phyloP scores from a whole-genome alignment of 768 basidiomycete species.

The Lactifluus hygrophoroides region DNA sequence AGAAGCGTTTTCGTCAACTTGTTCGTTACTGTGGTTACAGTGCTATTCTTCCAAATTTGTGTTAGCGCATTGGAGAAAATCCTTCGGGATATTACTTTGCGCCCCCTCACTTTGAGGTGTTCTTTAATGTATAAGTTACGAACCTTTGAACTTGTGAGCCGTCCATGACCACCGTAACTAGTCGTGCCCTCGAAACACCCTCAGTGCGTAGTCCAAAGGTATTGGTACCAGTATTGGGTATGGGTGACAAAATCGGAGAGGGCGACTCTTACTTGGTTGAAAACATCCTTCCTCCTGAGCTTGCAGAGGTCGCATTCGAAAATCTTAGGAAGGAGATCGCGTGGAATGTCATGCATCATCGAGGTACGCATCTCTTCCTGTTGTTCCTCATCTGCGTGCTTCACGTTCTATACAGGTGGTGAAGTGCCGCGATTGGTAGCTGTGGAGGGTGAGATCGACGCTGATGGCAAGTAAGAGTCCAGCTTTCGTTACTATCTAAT shows the following conservation, averaged over 20 bases:
- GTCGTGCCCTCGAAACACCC: background rate
- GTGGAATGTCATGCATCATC: constrained; percentile 69
- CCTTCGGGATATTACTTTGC: too few relatives aligned
- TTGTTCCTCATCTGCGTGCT: background rate
- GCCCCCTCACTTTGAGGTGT: too few relatives aligned
- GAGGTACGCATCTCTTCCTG: constrained; percentile 38
- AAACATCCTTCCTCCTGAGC: constrained; percentile 46
- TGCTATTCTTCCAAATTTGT: too few relatives aligned
- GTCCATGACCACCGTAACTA: too few relatives aligned
- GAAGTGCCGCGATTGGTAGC: constrained; percentile 63
- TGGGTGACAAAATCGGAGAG: constrained; percentile 43
- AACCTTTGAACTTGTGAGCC: too few relatives aligned
- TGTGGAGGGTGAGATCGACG: constrained; percentile 46
- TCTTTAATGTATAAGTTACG: too few relatives aligned
- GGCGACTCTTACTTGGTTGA: constrained; percentile 60
- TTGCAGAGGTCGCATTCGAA: constrained; percentile 51
- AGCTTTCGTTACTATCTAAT: too few relatives aligned
- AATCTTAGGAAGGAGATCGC: constrained; percentile 52
- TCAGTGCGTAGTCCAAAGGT: background rate
- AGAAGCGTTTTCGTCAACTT: too few relatives aligned
- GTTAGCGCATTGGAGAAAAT: too few relatives aligned
- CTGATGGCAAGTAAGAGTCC: constrained; percentile 38
- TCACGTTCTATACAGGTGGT: constrained; percentile 40
- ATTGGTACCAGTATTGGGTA: constrained; percentile 1
- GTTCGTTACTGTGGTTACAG: too few relatives aligned